Evolutionary conservation across 345 rosid species (phyloP).

Genomic region (Cardamine occulta): DNA sequence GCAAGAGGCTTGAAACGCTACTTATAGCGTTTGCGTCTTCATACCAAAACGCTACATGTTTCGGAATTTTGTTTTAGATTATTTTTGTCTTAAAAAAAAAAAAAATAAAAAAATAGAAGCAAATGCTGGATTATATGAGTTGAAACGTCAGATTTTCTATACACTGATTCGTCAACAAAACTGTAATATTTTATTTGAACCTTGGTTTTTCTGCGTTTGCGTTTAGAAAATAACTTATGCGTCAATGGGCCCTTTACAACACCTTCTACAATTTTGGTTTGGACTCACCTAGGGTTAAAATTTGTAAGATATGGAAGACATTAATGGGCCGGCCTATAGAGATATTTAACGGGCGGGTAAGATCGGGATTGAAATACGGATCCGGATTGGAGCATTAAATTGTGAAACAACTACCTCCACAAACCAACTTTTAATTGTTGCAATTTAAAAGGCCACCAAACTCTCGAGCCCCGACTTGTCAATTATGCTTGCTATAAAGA

Average conservation of each 20-base stretch:
- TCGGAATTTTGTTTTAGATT: not conserved
- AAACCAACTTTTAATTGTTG: not conserved
- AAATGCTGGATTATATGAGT: not conserved
- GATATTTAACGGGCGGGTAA: not conserved
- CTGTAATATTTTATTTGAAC: not conserved
- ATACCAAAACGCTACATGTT: conserved; percentile 3
- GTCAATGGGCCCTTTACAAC: not conserved
- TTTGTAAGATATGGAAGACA: not conserved
- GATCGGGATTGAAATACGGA: not conserved
- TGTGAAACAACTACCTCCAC: conserved; percentile 9
- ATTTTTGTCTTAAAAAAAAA: too few species aligned
- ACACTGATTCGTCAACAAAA: not conserved
- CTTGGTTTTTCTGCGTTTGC: not conserved
- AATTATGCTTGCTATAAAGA: not conserved
- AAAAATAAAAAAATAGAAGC: too few species aligned
- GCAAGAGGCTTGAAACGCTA: conserved; percentile 9
- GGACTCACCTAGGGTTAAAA: not conserved
- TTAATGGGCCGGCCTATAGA: not conserved
- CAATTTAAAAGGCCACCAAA: conserved; percentile 31
- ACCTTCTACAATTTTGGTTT: not conserved
- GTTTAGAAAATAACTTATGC: not conserved
- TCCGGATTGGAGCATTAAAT: conserved; percentile 13
- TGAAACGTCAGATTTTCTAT: not conserved
- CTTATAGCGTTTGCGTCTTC: not conserved
- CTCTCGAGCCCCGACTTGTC: conserved; percentile 19